Evolutionary conservation across 805 yeast species (phyloP).

Genomic region (Candida ulmi): DNA sequence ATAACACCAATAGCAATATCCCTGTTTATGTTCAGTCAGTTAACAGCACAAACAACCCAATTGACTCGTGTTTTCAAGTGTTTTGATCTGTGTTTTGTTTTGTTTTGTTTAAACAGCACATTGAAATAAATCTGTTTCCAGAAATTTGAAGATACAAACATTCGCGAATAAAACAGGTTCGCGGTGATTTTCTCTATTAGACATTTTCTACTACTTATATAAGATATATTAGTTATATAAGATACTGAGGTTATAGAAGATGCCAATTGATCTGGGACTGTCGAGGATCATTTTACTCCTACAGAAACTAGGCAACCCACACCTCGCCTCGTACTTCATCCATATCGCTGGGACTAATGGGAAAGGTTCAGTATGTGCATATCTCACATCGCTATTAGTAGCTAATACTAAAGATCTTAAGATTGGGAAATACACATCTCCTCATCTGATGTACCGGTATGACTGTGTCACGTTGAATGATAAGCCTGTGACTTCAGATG

Average conservation of each 20-base stretch:
- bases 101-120: too few species aligned
- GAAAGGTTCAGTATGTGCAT: constrained; percentile 89
- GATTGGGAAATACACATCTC: constrained; percentile 85
- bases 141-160: too few species aligned
- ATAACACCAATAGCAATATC: too few species aligned
- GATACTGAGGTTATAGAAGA: constrained; percentile 2
- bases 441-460: constrained; percentile 68
- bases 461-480: constrained; percentile 74
- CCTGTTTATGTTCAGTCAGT: too few species aligned
- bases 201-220: too few species aligned
- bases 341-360: constrained; percentile 98
- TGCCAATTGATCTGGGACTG: constrained; percentile 53
- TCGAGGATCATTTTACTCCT: constrained; percentile 43
- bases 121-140: too few species aligned
- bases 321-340: constrained; percentile 54
- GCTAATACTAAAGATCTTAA: constrained; percentile 31
- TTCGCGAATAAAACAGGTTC: background rate
- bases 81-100: too few species aligned
- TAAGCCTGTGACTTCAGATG: constrained; percentile 39
- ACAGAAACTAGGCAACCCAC: constrained; percentile 61
- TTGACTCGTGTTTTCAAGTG: too few species aligned
- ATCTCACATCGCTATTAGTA: constrained; percentile 60
- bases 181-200: too few species aligned
- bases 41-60: too few species aligned
- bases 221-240: too few species aligned